phyloP scores from a whole-genome alignment of 164 flowering plant genomes.

The Liriodendron chinense region DNA sequence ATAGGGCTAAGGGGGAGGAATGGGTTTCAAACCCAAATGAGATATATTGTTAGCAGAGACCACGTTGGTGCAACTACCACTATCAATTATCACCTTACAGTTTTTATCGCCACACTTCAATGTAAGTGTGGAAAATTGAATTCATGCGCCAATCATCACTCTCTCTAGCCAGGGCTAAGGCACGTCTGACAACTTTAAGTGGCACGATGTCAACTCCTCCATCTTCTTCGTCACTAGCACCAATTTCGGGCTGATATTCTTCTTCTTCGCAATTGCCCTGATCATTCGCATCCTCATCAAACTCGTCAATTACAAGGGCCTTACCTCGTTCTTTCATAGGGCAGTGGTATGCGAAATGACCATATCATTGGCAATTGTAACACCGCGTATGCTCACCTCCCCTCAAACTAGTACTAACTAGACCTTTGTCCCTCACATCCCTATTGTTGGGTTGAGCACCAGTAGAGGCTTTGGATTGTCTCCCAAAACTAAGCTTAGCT shows the following conservation, averaged over 20 bases:
- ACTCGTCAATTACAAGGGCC: too few relatives aligned
- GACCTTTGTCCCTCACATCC: too few relatives aligned
- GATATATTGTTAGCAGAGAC: neutral
- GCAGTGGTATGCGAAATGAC: too few relatives aligned
- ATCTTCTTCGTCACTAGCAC: neutral
- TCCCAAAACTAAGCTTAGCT: too few relatives aligned
- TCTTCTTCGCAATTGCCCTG: neutral
- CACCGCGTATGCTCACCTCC: too few relatives aligned
- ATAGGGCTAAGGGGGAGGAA: neutral
- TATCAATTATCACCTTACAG: conserved; percentile 1
- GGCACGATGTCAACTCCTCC: neutral
- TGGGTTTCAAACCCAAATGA: neutral
- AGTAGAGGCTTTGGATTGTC: too few relatives aligned
- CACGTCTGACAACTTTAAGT: neutral
- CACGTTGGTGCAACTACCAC: conserved; percentile 4
- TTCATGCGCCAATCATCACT: neutral
- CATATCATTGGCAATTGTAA: too few relatives aligned
- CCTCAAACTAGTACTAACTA: too few relatives aligned
- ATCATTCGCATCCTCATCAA: too few relatives aligned
- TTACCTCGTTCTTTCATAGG: too few relatives aligned
- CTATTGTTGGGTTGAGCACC: too few relatives aligned
- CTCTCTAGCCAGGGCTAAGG: neutral
- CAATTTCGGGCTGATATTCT: neutral
- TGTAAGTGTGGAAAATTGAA: neutral
- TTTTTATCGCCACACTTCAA: conserved; percentile 5